Percentiles rank a stretch among this genome's conserved stretches.
These are phyloP conservation scores for Fusarium buharicum DNA, from an alignment of 2,329 filamentous ascomycete genomes.

Conservation along the genomic window DNA sequence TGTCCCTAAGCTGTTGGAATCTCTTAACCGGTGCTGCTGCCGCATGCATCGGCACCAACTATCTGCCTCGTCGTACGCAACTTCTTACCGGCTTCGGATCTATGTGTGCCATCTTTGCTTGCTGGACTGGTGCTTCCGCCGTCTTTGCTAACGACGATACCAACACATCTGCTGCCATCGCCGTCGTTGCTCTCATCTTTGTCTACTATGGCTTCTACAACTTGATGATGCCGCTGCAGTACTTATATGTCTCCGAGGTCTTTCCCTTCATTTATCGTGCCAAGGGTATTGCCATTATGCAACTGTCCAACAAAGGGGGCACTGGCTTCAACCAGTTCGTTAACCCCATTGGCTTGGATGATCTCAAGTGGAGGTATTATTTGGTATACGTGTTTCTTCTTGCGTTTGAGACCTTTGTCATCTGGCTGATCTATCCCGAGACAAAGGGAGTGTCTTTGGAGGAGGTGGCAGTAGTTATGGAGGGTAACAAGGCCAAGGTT, in stretches of 20 bases:
- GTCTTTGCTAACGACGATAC: conserved; percentile 44
- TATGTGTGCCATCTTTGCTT: conserved; percentile 46
- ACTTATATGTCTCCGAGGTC: conserved; percentile 46
- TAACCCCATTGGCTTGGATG: conserved; percentile 26
- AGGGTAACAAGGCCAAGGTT: conserved; percentile 22
- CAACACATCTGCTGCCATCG: conserved; percentile 24
- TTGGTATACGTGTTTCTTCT: conserved; percentile 30
- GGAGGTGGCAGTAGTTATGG: conserved; percentile 19
- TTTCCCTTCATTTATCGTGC: conserved; percentile 38
- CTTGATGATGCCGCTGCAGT: conserved; percentile 47
- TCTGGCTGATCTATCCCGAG: conserved; percentile 26
- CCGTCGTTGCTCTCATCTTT: conserved; percentile 52
- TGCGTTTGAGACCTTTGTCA: conserved; percentile 14
- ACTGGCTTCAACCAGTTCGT: conserved; percentile 38
- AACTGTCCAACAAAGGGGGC: conserved; percentile 29
- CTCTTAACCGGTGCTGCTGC: conserved; percentile 40
- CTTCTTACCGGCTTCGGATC: conserved; percentile 37
- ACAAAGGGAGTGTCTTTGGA: conserved; percentile 23
- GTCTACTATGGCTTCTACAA: conserved; percentile 53
- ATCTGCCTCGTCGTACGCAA: conserved; percentile 40
- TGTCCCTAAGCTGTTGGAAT: conserved; percentile 46
- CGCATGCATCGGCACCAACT: background rate
- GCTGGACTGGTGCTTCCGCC: conserved; percentile 36
- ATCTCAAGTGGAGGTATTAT: conserved; percentile 35
- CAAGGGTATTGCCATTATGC: conserved; percentile 35